A percentile compares a stretch with the other conserved stretches of the same genome.
Evolutionary conservation across 495 filamentous ascomycete species (phyloP).

Genomic region (Xylaria venustula): DNA sequence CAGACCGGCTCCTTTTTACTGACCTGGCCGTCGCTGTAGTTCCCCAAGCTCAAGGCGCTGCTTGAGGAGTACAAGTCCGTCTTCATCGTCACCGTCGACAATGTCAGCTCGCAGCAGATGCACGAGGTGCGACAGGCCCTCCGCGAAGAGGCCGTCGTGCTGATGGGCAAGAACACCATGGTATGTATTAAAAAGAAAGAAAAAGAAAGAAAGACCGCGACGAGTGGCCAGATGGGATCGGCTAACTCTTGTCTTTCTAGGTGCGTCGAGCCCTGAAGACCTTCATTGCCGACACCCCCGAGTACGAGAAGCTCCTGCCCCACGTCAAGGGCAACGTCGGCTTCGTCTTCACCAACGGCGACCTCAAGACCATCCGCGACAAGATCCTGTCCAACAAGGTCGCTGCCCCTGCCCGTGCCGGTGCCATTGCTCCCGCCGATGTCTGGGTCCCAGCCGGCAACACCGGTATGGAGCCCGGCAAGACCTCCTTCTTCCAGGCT

Average conservation of each 20-base stretch:
- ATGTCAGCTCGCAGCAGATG: conserved; percentile 99
- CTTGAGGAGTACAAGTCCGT: conserved; percentile 89
- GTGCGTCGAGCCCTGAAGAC: conserved; percentile 97
- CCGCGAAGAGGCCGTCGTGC: conserved; percentile 84
- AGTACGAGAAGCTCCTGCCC: conserved; percentile 95
- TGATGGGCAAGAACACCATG: conserved; percentile 99
- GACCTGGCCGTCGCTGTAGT: conserved; percentile 36
- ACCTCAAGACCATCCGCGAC: conserved; percentile 86
- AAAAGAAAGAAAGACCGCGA: too few species aligned
- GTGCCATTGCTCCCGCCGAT: conserved; percentile 88
- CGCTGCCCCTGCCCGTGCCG: conserved; percentile 93
- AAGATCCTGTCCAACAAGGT: conserved; percentile 97
- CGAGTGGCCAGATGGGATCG: too few species aligned
- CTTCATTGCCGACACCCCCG: conserved; percentile 84
- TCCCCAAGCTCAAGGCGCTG: conserved; percentile 96
- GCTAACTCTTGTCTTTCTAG: conserved; percentile 37
- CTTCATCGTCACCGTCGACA: conserved; percentile 97
- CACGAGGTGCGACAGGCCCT: conserved; percentile 95
- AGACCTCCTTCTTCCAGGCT: conserved; percentile 99
- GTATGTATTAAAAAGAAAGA: too few species aligned
- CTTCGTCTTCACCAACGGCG: conserved; percentile 98
- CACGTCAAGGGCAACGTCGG: conserved; percentile 97
- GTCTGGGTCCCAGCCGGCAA: conserved; percentile 94
- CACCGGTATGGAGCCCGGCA: conserved; percentile 99
- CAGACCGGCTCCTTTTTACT: not conserved